phyloP scores from a whole-genome alignment of 2,329 filamentous ascomycete species.

The Monosporascus cannonballus region DNA sequence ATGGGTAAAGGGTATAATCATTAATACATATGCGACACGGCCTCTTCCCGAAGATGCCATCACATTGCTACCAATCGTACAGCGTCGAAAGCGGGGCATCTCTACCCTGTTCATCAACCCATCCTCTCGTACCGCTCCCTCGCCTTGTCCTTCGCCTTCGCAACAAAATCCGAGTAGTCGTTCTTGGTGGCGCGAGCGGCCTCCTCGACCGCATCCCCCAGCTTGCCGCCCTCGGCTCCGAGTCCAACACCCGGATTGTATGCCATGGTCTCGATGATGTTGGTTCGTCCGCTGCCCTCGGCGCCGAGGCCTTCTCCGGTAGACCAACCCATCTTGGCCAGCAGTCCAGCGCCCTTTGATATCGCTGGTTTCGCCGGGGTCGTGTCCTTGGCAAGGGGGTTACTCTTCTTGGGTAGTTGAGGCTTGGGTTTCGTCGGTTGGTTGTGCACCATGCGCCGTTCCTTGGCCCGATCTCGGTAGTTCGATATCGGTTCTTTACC shows the following conservation, averaged over 20 bases:
- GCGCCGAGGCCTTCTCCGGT: slow-evolving; percentile 60
- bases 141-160: slow-evolving; percentile 59
- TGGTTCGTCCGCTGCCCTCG: slow-evolving; percentile 54
- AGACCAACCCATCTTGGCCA: slow-evolving; percentile 70
- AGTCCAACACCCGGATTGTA: slow-evolving; percentile 65
- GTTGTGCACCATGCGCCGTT: slow-evolving; percentile 56
- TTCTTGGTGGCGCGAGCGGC: slow-evolving; percentile 56
- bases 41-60: no score
- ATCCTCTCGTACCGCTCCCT: slow-evolving; percentile 59
- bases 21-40: no score
- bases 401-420: slow-evolving; percentile 21
- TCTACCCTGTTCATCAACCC: slow-evolving; percentile 16
- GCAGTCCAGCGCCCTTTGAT: slow-evolving; percentile 60
- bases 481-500: slow-evolving; percentile 29
- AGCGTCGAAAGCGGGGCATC: no score
- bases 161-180: slow-evolving; percentile 56
- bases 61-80: no score
- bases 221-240: slow-evolving; percentile 62
- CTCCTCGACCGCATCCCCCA: slow-evolving; percentile 61
- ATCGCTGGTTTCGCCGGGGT: slow-evolving; percentile 29
- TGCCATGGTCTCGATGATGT: slow-evolving; percentile 57
- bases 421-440: slow-evolving; percentile 49
- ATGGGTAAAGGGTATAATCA: no score
- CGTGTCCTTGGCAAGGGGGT: slow-evolving; percentile 32
- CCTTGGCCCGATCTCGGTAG: slow-evolving; percentile 63